Conservation (phyloP, 1,284 basidiomycete genomes). For the Porodaedalea pini region DNA sequence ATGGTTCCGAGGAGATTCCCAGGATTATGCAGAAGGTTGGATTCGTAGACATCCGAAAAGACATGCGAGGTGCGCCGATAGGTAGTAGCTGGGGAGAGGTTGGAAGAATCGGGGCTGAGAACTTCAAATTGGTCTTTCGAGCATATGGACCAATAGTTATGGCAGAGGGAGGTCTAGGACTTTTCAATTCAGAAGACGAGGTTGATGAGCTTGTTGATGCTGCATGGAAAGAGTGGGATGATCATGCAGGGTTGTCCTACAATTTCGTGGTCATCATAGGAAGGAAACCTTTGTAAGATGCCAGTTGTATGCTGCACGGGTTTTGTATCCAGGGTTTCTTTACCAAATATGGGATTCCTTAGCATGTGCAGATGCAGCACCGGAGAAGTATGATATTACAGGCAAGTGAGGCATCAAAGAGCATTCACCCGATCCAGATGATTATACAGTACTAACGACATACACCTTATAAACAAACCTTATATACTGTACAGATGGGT, state of each 20-base stretch:
- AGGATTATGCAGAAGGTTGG: conserved; percentile 24
- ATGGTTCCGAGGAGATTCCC: conserved; percentile 21
- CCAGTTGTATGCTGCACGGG: no score
- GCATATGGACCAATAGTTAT: neutral
- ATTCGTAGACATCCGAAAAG: conserved; percentile 24
- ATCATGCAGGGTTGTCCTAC: neutral
- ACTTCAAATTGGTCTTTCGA: neutral
- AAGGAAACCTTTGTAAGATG: conserved; percentile 1
- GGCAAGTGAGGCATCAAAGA: no score
- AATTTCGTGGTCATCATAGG: neutral
- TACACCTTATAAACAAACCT: no score
- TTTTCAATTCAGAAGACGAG: neutral
- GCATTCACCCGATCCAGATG: no score
- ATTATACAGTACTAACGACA: no score
- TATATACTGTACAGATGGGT: no score
- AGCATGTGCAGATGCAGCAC: no score
- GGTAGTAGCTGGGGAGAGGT: conserved; percentile 10
- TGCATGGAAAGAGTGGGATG: neutral
- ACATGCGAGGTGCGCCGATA: conserved; percentile 10
- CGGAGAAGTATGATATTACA: no score
- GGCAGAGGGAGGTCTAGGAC: neutral
- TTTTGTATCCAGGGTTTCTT: no score
- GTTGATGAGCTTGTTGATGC: neutral
- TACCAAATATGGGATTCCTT: no score
- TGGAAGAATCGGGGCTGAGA: neutral